phyloP scores from a whole-genome alignment of 2,329 filamentous ascomycete genomes.

The Cladosporium colombiae region DNA sequence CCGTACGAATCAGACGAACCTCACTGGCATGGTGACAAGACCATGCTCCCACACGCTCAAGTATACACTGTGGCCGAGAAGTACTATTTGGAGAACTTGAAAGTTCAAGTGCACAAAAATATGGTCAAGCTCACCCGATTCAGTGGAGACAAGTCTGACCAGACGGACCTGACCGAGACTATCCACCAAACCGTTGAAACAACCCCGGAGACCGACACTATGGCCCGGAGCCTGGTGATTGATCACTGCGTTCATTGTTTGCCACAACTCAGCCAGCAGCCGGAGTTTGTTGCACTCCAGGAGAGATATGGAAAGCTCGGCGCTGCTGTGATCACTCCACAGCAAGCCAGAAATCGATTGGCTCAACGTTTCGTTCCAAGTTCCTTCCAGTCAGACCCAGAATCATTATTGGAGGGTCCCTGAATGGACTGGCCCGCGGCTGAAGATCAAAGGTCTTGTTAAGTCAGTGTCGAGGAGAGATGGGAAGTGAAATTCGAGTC shows the following conservation, averaged over 20 bases:
- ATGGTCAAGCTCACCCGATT: background rate
- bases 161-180: background rate
- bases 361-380: too few relatives aligned
- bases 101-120: background rate
- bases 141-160: background rate
- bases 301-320: background rate
- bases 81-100: background rate
- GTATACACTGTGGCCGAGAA: background rate
- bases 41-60: background rate
- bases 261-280: too few relatives aligned
- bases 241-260: background rate
- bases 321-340: background rate
- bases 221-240: background rate
- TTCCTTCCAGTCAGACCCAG: too few relatives aligned
- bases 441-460: too few relatives aligned
- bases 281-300: background rate
- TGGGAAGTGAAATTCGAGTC: too few relatives aligned
- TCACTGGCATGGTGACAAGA: background rate
- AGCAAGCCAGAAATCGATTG: too few relatives aligned
- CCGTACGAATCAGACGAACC: slow-evolving; percentile 29
- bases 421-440: too few relatives aligned
- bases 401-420: too few relatives aligned
- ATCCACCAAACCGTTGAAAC: background rate
- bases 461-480: too few relatives aligned
- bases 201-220: background rate